Evolutionary conservation across 768 basidiomycete genomes (phyloP).

Genomic region (Termitomyces sp.): DNA sequence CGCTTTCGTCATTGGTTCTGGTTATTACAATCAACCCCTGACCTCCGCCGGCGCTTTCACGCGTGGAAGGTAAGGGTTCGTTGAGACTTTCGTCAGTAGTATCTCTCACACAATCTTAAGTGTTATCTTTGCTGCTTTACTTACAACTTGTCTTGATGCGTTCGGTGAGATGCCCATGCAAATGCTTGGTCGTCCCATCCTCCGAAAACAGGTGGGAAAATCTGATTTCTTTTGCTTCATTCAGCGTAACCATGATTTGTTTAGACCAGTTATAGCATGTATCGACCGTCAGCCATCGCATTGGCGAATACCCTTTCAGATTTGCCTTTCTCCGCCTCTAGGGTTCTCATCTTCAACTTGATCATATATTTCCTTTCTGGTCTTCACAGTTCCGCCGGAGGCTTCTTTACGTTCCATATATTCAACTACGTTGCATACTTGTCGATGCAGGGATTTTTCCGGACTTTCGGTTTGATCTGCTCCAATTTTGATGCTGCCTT

Average conservation of each 20-base stretch:
- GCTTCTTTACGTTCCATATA: constrained; percentile 55
- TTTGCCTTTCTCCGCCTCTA: constrained; percentile 58
- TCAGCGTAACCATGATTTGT: not conserved
- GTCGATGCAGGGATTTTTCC: constrained; percentile 81
- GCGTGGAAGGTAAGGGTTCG: constrained; percentile 50
- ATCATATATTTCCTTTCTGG: constrained; percentile 66
- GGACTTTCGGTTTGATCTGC: constrained; percentile 55
- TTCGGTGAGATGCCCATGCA: constrained; percentile 73
- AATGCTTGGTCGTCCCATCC: constrained; percentile 76
- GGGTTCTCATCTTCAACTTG: constrained; percentile 56
- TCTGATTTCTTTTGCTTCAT: not conserved
- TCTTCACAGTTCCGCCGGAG: constrained; percentile 37
- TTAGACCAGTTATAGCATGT: constrained; percentile 56
- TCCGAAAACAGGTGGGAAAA: constrained; percentile 50
- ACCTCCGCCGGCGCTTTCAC: constrained; percentile 84
- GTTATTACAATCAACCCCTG: constrained; percentile 66
- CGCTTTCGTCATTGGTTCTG: constrained; percentile 65
- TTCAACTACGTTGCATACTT: constrained; percentile 61
- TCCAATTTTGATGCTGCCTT: constrained; percentile 41
- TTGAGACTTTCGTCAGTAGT: not conserved
- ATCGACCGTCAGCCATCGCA: constrained; percentile 58
- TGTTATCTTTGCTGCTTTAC: constrained; percentile 66
- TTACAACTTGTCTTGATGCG: constrained; percentile 66
- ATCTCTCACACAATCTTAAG: constrained; percentile 12
- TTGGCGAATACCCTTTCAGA: constrained; percentile 66